phyloP scores from a whole-genome alignment of 768 basidiomycete genomes.

The Fibroporia radiculosa region DNA sequence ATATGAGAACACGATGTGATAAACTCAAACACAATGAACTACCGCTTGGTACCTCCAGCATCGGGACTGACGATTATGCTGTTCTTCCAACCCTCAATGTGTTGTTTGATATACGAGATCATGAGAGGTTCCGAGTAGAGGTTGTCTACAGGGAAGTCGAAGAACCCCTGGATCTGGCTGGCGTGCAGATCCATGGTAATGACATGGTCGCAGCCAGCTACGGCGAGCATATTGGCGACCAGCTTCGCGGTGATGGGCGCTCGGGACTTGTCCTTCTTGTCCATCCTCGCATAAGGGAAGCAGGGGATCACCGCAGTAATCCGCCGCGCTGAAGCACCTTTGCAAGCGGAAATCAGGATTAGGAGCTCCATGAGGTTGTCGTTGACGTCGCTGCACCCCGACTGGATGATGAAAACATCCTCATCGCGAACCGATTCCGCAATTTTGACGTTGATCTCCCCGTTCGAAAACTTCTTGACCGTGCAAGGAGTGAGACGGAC shows the following conservation, averaged over 20 bases:
- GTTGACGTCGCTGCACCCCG: slow-evolving; percentile 83
- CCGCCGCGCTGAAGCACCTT: slow-evolving; percentile 88
- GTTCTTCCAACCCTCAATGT: slow-evolving; percentile 80
- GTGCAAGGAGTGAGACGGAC: slow-evolving; percentile 80
- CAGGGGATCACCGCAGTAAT: slow-evolving; percentile 98
- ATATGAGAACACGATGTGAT: not conserved
- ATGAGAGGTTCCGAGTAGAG: slow-evolving; percentile 94
- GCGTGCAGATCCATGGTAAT: slow-evolving; percentile 99
- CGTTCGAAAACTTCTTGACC: slow-evolving; percentile 88
- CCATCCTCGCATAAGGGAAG: slow-evolving; percentile 94
- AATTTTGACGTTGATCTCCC: slow-evolving; percentile 93
- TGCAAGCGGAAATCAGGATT: slow-evolving; percentile 97
- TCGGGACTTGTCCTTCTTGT: slow-evolving; percentile 95
- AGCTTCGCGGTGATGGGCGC: slow-evolving; percentile 98
- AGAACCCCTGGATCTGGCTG: slow-evolving; percentile 97
- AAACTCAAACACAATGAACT: slow-evolving; percentile 23
- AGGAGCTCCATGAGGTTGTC: slow-evolving; percentile 98
- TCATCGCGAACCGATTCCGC: slow-evolving; percentile 94
- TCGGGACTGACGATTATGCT: slow-evolving; percentile 94
- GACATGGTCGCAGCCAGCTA: slow-evolving; percentile 96
- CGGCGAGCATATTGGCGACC: slow-evolving; percentile 95
- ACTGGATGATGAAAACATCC: slow-evolving; percentile 98
- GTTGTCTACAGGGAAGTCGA: slow-evolving; percentile 98
- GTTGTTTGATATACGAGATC: slow-evolving; percentile 85
- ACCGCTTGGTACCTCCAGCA: slow-evolving; percentile 98